Percentiles rank a stretch among this genome's conserved stretches.
Evolutionary conservation across 805 yeast species (phyloP).

Genomic region (Candida loeiensis): DNA sequence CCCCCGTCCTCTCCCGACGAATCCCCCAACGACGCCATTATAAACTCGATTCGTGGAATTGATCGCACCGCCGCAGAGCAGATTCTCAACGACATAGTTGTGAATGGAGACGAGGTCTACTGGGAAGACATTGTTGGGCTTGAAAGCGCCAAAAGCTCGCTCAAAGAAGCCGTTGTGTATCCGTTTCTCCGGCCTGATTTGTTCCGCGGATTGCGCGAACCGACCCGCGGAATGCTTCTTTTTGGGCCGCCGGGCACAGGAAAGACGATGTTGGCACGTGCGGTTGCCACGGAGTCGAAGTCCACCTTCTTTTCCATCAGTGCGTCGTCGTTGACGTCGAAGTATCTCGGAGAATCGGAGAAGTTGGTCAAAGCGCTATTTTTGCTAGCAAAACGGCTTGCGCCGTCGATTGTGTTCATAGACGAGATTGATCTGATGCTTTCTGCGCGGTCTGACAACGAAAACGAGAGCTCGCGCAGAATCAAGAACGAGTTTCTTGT

Average conservation of each 20-base stretch:
- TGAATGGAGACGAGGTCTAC: constrained; percentile 83
- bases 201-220: constrained; percentile 87
- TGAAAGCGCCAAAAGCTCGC: constrained; percentile 79
- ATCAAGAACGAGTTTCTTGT: constrained; percentile 90
- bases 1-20: not conserved
- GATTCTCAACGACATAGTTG: constrained; percentile 82
- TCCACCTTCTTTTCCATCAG: constrained; percentile 90
- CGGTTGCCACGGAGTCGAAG: constrained; percentile 92
- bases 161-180: constrained; percentile 93
- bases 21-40: constrained; percentile 35
- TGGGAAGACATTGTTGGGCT: constrained; percentile 97
- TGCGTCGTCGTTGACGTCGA: constrained; percentile 85
- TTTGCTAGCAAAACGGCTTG: constrained; percentile 74
- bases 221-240: constrained; percentile 91
- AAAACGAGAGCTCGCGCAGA: constrained; percentile 83
- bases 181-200: constrained; percentile 93
- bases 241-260: constrained; percentile 99
- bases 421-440: constrained; percentile 93
- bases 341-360: constrained; percentile 88
- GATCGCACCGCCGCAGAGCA: constrained; percentile 78
- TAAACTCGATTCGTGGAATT: constrained; percentile 59
- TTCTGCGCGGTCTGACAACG: constrained; percentile 71
- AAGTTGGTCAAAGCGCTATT: constrained; percentile 88
- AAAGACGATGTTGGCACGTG: constrained; percentile 93
- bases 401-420: constrained; percentile 92